Base-by-base conservation (phyloP, 805 yeast genomes). In the Sugiyamaella americana region DNA sequence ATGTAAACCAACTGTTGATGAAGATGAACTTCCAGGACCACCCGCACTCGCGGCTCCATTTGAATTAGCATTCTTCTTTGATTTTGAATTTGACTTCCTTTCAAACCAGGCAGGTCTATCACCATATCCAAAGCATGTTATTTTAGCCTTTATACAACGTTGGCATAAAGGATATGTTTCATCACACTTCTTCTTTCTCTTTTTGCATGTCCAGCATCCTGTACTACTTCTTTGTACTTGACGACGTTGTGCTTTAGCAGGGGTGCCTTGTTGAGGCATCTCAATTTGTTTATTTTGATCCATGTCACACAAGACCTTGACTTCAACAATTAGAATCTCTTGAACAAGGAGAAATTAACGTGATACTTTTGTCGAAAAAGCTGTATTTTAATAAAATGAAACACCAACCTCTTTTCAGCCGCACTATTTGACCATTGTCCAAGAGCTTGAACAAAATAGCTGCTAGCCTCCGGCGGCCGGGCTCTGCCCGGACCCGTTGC, bases 131-230 rank as follows among this genome's bases (percentile, higher is more conserved):
- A 29, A 40, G 21, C 49, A 46, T n/a, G 13, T 22, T n/a, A 20
- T 46, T 13, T 18, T 38, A 13, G 49, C n/a, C 18, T n/a, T 21
- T 2, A 13, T 30, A 23, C 49, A 46, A 19, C 49, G 8, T n/a
- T 20, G 34, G 26, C 49, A 46, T 13, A 44, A 46, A 13, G 41
- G 49, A 13, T 44, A 45, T 10, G 47, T 13, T 23, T 46, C 49
- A 20, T 46, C 49, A 23, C 49, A 46, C 21, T 46, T 46, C 23
- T 46, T 46, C 49, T 46, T 46, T n/a, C 48, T 16, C 11, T 40
- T 30, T 22, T 46, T 46, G 23, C 49, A 46, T 8, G 49, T 46
- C 49, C 49, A 46, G 34, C 49, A 46, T n/a, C 49, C 49, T 10
- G 13, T 44, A 18, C 20, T 32, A 22, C 49, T 46, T 21, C 49